These are phyloP conservation scores for Chalciporus sp. DNA, from an alignment of 1,284 basidiomycete species.

Conservation along the genomic window DNA sequence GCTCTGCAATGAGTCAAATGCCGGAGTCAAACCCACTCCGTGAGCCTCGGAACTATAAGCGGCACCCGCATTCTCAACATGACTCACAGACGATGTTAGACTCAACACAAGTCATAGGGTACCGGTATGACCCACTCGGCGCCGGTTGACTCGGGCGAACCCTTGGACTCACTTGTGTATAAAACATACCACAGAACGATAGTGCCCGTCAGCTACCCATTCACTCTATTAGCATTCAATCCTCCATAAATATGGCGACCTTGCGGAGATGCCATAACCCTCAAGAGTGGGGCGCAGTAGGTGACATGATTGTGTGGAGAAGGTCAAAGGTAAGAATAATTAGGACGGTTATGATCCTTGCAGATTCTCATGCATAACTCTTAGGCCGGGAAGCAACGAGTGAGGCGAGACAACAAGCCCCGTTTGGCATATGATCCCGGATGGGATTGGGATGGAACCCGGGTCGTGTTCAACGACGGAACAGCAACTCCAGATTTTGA, in stretches of 20 bases:
- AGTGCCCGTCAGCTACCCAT: not conserved
- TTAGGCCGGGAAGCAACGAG: constrained; percentile 24
- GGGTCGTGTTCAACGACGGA: constrained; percentile 5
- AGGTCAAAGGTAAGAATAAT: constrained; percentile 17
- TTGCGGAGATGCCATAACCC: constrained; percentile 19
- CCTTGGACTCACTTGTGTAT: constrained; percentile 7
- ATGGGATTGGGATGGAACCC: constrained; percentile 29
- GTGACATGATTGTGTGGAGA: constrained; percentile 12
- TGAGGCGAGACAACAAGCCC: constrained; percentile 13
- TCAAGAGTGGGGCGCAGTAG: constrained; percentile 9
- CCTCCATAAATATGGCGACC: constrained; percentile 21
- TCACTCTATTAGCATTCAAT: not conserved
- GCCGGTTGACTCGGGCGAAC: constrained; percentile 10
- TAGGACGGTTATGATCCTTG: not conserved
- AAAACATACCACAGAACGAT: constrained; percentile 3
- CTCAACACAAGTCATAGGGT: constrained; percentile 11
- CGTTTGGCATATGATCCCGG: constrained; percentile 19
- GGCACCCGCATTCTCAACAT: not conserved
- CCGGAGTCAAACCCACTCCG: no score
- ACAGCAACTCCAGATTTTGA: not conserved
- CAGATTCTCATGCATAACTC: constrained; percentile 6
- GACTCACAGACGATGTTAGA: constrained; percentile 2
- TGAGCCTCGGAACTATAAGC: no score
- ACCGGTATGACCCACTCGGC: not conserved
- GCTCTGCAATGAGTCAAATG: no score